phyloP scores from a whole-genome alignment of 2,329 filamentous ascomycete species.

The Chaetomium globosum region DNA sequence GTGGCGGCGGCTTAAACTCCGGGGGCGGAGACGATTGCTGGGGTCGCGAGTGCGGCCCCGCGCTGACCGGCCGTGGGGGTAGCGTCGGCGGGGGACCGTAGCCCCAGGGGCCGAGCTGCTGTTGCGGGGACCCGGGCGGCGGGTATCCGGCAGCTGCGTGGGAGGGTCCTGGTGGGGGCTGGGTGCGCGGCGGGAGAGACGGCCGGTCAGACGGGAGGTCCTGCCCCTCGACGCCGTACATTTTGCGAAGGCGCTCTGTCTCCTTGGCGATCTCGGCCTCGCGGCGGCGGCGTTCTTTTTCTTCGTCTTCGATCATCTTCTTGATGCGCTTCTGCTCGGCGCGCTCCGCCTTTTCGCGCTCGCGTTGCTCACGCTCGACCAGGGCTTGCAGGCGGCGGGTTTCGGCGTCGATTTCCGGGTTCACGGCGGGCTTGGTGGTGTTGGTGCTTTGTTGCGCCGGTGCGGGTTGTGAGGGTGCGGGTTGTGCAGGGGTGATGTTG shows the following conservation, averaged over 20 bases:
- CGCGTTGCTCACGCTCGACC: slow-evolving; percentile 60
- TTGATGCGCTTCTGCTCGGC: slow-evolving; percentile 62
- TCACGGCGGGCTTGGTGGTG: slow-evolving; percentile 41
- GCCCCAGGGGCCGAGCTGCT: slow-evolving; percentile 31
- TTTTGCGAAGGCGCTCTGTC: slow-evolving; percentile 73
- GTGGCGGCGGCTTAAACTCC: background rate
- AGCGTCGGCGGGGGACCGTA: slow-evolving; percentile 31
- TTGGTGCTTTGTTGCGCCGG: slow-evolving; percentile 50
- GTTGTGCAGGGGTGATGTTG: slow-evolving; percentile 36
- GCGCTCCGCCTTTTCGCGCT: slow-evolving; percentile 59
- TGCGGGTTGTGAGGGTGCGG: slow-evolving; percentile 49
- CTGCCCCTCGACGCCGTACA: slow-evolving; percentile 65
- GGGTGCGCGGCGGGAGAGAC: slow-evolving; percentile 20
- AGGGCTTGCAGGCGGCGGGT: slow-evolving; percentile 69
- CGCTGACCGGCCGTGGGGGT: slow-evolving; percentile 54
- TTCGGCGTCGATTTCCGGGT: slow-evolving; percentile 67
- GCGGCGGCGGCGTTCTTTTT: slow-evolving; percentile 58
- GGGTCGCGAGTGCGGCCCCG: slow-evolving; percentile 43
- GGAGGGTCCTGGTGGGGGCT: slow-evolving; percentile 1
- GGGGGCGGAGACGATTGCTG: background rate
- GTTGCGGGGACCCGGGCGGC: slow-evolving; percentile 18
- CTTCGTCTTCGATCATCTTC: slow-evolving; percentile 68
- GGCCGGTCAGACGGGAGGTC: slow-evolving; percentile 40
- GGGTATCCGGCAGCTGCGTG: slow-evolving; percentile 1
- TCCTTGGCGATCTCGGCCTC: slow-evolving; percentile 71